Evolutionary conservation across 2,329 filamentous ascomycete species (phyloP), one percentile per base, ranked within the genome.

Genomic region (Grosmannia penicillata): DNA sequence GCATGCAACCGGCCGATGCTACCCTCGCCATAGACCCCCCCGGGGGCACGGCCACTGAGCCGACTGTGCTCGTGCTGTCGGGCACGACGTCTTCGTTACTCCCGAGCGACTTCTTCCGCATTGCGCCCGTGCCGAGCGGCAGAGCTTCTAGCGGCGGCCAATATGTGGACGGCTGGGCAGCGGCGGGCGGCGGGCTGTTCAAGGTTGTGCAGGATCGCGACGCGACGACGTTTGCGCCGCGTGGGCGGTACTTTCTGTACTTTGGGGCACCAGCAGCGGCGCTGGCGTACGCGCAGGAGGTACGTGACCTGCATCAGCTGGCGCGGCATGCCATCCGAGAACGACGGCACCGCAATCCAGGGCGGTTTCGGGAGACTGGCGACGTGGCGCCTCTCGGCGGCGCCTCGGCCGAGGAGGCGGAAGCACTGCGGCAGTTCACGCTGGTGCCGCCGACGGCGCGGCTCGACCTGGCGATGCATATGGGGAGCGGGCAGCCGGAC

Each of bases 71-170:
- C 29, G 61, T 77, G 30, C 57, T 86, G 27, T 62, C 62, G 17
- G 68, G 72, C 28, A 66, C 72, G 7, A 73, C 70, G 48, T 66
- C 65, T 40, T 66, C 70, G 17, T 64, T 87, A 31, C 62, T 64
- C 17, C 70, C 78, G 48, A 70, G 68, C 46, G 82, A 89, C 58
- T 87, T 89, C 56, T 67, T 73, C 45, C 75, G 81, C 39, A 56
- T 86, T 15, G 66, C 74, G 6, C 68, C 69, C 2, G 72, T 74
- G 33, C 57, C 15, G 29, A 27, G 11, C 26, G 17, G 33, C 36
- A 15, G 19, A 4, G 24, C 8, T 7, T 18, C 4, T 6, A 26
- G 27, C 28, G n/a, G 23, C 24, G 24, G 26, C 30, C 7, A 23
- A 3, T 74, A 82, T 47, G 68, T 87, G 25, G 73, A 79, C 44